Percentiles rank a stretch among this genome's conserved stretches.
These are phyloP conservation scores for Periconia macrospinosa DNA, from an alignment of 2,329 filamentous ascomycete genomes.

Conservation along the genomic window DNA sequence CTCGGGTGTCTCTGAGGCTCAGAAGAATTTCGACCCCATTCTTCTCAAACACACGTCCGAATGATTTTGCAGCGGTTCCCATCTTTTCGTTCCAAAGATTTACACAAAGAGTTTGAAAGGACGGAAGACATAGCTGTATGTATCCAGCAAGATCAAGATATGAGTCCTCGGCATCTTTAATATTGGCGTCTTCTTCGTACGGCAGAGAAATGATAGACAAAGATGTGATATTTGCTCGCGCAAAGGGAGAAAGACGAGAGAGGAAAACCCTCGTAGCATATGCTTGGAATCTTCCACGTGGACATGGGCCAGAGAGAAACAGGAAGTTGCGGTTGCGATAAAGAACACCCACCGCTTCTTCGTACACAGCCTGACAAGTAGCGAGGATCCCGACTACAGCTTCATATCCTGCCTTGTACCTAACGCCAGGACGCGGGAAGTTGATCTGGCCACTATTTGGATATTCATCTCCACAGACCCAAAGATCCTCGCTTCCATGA, in stretches of 20 bases:
- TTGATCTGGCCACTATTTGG: slow-evolving; percentile 28
- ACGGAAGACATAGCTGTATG: slow-evolving; percentile 14
- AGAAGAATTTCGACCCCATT: slow-evolving; percentile 10
- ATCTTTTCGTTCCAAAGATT: slow-evolving; percentile 18
- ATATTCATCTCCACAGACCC: slow-evolving; percentile 18
- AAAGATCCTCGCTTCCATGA: slow-evolving; percentile 18
- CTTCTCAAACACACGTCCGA: slow-evolving; percentile 10
- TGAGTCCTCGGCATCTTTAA: slow-evolving; percentile 8
- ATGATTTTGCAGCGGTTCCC: slow-evolving; percentile 2
- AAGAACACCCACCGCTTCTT: slow-evolving; percentile 24
- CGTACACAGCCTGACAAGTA: slow-evolving; percentile 22
- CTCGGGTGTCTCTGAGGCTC: not conserved
- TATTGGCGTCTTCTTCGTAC: slow-evolving; percentile 33
- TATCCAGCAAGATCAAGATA: slow-evolving; percentile 23
- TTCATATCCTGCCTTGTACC: slow-evolving; percentile 16
- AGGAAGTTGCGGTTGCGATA: slow-evolving; percentile 31
- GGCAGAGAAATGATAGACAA: slow-evolving; percentile 27
- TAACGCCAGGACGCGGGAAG: slow-evolving; percentile 28
- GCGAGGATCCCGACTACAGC: slow-evolving; percentile 15
- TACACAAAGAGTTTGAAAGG: slow-evolving; percentile 19
- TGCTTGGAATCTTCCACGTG: slow-evolving; percentile 37
- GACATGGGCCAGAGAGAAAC: slow-evolving; percentile 32
- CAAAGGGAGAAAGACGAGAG: slow-evolving; percentile 13
- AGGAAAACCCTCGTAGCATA: slow-evolving; percentile 33
- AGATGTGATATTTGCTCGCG: slow-evolving; percentile 19